A percentile compares a stretch with the other conserved stretches of the same genome.
phyloP scores from a whole-genome alignment of 192 early-diverging fungal species.

The Podila verticillata region DNA sequence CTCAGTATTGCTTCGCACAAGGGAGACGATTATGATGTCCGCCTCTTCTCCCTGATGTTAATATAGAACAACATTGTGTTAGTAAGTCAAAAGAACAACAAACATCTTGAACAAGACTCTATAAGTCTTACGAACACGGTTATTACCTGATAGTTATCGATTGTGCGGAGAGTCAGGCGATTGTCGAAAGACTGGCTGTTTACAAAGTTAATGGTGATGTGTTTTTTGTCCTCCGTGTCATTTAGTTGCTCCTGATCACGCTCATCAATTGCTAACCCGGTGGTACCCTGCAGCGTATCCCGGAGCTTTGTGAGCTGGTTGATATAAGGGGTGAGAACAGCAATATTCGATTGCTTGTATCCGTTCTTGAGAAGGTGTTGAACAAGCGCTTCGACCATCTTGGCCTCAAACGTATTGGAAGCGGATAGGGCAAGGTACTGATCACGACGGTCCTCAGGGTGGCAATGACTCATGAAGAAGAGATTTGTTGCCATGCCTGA shows the following conservation, averaged over 20 bases:
- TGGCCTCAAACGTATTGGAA: conserved; percentile 58
- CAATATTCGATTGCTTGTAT: conserved; percentile 56
- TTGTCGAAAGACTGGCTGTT: no score
- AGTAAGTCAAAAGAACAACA: no score
- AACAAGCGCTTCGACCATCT: conserved; percentile 59
- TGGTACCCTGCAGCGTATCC: conserved; percentile 21
- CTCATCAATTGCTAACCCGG: conserved; percentile 47
- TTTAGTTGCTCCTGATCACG: conserved; percentile 47
- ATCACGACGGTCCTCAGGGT: conserved; percentile 54
- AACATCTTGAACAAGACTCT: no score
- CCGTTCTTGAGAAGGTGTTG: conserved; percentile 62
- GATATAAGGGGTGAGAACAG: conserved; percentile 64
- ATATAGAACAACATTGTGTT: background rate
- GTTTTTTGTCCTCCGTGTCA: conserved; percentile 19
- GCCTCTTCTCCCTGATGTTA: conserved; percentile 46
- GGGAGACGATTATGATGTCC: conserved; percentile 53
- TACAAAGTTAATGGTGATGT: background rate
- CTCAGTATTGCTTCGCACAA: conserved; percentile 45
- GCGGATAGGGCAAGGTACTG: conserved; percentile 53
- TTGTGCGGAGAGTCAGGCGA: conserved; percentile 46
- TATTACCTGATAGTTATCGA: conserved; percentile 57
- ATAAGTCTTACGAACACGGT: no score
- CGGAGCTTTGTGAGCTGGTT: conserved; percentile 59
- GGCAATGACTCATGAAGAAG: conserved; percentile 58
- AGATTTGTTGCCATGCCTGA: conserved; percentile 55